phyloP scores from a whole-genome alignment of 345 rosid genomes.

The Eucalyptus regnans region DNA sequence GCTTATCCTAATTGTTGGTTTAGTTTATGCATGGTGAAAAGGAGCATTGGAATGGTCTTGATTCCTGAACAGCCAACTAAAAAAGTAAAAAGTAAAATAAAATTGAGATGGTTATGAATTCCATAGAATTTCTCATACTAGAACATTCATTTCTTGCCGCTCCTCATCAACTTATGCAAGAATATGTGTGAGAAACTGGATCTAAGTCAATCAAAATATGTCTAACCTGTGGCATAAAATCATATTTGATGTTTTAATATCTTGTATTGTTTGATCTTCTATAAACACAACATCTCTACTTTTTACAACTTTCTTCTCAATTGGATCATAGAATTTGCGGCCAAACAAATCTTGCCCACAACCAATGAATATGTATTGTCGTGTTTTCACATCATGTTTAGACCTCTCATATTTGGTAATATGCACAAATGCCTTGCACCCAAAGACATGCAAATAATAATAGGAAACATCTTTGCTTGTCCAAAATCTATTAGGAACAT shows the following conservation, averaged over 20 bases:
- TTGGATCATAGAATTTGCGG: neutral
- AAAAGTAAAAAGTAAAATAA: too few relatives aligned
- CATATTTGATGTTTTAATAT: neutral
- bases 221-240: neutral
- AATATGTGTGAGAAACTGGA: neutral
- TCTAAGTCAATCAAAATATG: neutral
- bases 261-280: neutral
- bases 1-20: too few relatives aligned
- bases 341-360: neutral
- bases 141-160: neutral
- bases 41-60: too few relatives aligned
- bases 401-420: neutral
- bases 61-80: too few relatives aligned
- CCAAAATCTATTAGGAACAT: neutral
- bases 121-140: too few relatives aligned
- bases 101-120: too few relatives aligned
- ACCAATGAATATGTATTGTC: neutral
- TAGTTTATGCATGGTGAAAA: too few relatives aligned
- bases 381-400: neutral
- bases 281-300: neutral
- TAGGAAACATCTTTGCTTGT: neutral
- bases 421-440: neutral
- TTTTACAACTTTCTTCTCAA: neutral
- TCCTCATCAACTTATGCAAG: neutral
- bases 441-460: neutral